Evolutionary conservation across 2,329 filamentous ascomycete species (phyloP).

Genomic region (Pestalotiopsis sp.): DNA sequence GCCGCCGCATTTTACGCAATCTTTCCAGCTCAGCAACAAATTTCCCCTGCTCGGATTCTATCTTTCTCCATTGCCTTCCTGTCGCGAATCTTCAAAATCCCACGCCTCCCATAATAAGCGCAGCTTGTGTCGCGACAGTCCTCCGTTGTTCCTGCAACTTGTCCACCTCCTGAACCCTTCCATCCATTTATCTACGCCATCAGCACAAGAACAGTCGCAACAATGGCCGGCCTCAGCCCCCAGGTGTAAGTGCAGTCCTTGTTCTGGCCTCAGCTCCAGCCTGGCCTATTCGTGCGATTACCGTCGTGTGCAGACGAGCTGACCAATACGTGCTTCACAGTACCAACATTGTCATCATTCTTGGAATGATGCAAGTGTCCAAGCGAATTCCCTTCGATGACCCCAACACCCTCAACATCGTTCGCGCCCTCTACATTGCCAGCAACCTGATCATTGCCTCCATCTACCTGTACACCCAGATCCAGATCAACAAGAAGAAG

Average conservation of each 20-base stretch:
- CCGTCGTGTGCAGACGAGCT: conserved; percentile 18
- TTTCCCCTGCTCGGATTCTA: conserved; percentile 13
- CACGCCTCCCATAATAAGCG: conserved; percentile 1
- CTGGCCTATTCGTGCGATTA: too few species aligned
- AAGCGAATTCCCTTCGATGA: conserved; percentile 96
- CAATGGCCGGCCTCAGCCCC: conserved; percentile 59
- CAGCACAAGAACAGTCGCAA: conserved; percentile 30
- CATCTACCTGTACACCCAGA: conserved; percentile 83
- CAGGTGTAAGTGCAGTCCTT: conserved; percentile 55
- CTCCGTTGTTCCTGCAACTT: conserved; percentile 14
- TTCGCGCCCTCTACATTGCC: conserved; percentile 54
- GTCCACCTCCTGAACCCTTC: not conserved
- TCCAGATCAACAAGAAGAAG: conserved; percentile 93
- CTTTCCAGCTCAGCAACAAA: conserved; percentile 9
- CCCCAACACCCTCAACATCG: conserved; percentile 58
- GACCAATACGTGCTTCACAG: conserved; percentile 45
- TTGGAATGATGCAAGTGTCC: conserved; percentile 97
- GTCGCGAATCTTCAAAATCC: conserved; percentile 3
- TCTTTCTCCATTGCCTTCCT: conserved; percentile 21
- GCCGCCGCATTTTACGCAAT: conserved; percentile 3
- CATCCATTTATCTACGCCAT: not conserved
- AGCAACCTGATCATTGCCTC: conserved; percentile 80
- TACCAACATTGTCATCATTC: conserved; percentile 90
- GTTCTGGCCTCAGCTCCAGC: not conserved
- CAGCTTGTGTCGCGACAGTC: not conserved